Evolutionary conservation across 2,329 filamentous ascomycete genomes (phyloP), one percentile per base, ranked within the genome.

Genomic region (Aspergillus ustus): DNA sequence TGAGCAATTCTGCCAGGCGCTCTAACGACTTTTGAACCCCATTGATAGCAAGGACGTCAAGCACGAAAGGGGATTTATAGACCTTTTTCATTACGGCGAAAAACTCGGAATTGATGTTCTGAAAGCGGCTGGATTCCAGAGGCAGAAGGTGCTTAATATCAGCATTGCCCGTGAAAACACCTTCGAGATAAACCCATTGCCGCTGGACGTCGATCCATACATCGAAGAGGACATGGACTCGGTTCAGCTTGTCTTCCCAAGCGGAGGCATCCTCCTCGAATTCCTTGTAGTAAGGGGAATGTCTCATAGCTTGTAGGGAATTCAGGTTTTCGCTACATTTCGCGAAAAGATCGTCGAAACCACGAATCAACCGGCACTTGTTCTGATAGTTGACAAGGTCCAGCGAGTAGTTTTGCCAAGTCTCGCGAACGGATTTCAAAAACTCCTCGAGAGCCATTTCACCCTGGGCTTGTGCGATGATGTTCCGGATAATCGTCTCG

Each of bases 121-220:
- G 92, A 81, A 99, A 99, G 61, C 95, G 89, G 11, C 92, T 93
- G 1, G 95, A 97, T 75, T 99, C 95, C 65, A 97, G 93, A 4
- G 96, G 96, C 22, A 99, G 86, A 55, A 99, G 83, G 76, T 98
- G 94, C 80, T 98, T 99, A 83, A 99, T 99, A 73, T 99, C 95
- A 44, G 92, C 94, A 73, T 99, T 99, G 62, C 95, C 95, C 1
- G 94, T 97, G 75, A 99, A 99, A 37, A 99, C 95, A 67, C 95
- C 95, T 79, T 99, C 96, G 5, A 99, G 87, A 76, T 99, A 99
- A 7, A 99, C 95, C 95, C 95, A 99, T 80, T 99, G 95, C 64
- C 96, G 90, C 77, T 99, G 95, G n/a, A 99, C 96, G 78, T 99
- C 96, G 70, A 99, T 99, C 96, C 96, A 99, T 17, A 99, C 93